Evolutionary conservation across 495 filamentous ascomycete species (phyloP), one percentile per base, ranked within the genome.

Genomic region (Parachaetomium inaequale): DNA sequence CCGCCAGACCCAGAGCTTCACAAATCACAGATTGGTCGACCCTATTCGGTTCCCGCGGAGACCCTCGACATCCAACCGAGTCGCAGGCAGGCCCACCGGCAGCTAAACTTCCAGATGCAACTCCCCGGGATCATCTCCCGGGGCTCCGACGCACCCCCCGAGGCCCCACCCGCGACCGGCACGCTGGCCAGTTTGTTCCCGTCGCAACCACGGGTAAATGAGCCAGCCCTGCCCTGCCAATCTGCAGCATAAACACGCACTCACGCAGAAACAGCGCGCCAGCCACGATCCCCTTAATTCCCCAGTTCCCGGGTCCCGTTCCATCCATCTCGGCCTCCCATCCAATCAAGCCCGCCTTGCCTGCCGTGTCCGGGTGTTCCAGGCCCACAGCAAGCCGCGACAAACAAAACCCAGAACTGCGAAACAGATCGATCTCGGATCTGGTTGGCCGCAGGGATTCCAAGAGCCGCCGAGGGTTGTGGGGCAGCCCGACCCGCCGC

Each of bases 271-370:
- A 51, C 47, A 17, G 26, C 31, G 34, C 52, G 21, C 21, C 23
- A 11, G 17, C 15, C 23, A 14, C 25, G 54, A 29, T 56, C 54
- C 52, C 52, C 21, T 53, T 56, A 56, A 56, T 56, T 56, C 54
- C 54, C 53, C 32, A 40, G 10, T 42, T n/a, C 21, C 53, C 36
- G 19, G 54, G 54, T 32, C 36, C n/a, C 38, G 54, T 56, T 56
- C 54, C 54, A 56, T 43, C 54, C 25, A 43, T 19, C 38, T 28
- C 25, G 7, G 21, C 6, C 6, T 2, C 23, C 0, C 26, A 31
- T 17, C 54, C 54, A 56, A 56, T 56, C 36, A 45, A 45, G 21
- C 25, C 6, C 7, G 14, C 21, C 31, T 42, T 12, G 12, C 23
- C 8, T 28, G 11, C 7, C 36, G 36, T 11, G 25, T 17, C 31